Evolutionary conservation across 129 eudicot genomes (phyloP).

Genomic region (Saussurea involucrata): DNA sequence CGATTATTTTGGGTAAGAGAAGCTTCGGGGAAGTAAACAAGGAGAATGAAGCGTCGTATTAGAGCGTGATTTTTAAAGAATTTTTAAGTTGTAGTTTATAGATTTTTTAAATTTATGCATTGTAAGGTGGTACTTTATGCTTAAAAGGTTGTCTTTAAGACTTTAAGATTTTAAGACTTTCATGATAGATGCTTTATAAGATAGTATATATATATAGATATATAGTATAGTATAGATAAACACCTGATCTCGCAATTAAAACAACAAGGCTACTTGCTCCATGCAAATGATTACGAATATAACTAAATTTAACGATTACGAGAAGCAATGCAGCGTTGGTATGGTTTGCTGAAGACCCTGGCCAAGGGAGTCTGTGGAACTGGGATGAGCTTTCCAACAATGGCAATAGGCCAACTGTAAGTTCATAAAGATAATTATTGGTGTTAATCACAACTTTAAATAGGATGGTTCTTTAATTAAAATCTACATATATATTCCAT

Average conservation of each 20-base stretch:
- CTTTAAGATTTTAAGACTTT: too few relatives aligned
- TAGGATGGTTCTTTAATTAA: neutral
- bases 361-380: slow-evolving; percentile 85
- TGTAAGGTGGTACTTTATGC: too few relatives aligned
- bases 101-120: too few relatives aligned
- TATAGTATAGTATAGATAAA: too few relatives aligned
- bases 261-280: neutral
- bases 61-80: too few relatives aligned
- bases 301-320: slow-evolving; percentile 27
- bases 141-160: too few relatives aligned
- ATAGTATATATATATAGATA: too few relatives aligned
- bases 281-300: neutral
- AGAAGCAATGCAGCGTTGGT: slow-evolving; percentile 55
- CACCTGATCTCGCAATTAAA: neutral
- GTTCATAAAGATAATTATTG: neutral
- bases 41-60: too few relatives aligned
- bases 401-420: slow-evolving; percentile 89
- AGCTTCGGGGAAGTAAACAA: too few relatives aligned
- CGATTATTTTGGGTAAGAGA: too few relatives aligned
- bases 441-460: neutral
- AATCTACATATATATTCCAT: neutral
- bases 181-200: too few relatives aligned
- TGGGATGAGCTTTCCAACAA: slow-evolving; percentile 73
- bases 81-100: too few relatives aligned
- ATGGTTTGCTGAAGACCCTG: slow-evolving; percentile 63